Base-by-base conservation (phyloP, 257 asterid genomes). In the Forsythia suspensa region DNA sequence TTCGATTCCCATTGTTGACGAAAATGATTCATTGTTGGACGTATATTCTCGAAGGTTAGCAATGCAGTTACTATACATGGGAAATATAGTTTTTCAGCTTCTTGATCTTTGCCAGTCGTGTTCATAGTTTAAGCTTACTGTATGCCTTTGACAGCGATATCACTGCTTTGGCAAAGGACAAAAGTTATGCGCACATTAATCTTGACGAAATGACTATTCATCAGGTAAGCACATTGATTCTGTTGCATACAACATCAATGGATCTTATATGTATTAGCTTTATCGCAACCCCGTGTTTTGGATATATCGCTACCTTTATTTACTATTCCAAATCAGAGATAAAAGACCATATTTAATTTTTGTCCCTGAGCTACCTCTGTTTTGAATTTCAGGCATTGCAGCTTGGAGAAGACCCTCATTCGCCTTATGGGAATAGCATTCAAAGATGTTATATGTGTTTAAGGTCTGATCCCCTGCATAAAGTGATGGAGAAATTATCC, bases 141-240 rank as follows among this genome's bases (percentile, higher is more conserved):
- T 74, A 38, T 77, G 81, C 81, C 75, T 75, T 75, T 80, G 80
- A 65, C 98, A 95, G 99, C 80, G 99, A 95, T 81, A 95, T 93
- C 81, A 93, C 97, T 78, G 84, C 92, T 82, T 83, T 93, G 95
- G 99, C 98, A 4, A 93, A 93, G 87, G 99, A 95, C 89, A 91
- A 84, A 79, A 80, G 89, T 63, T 95, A 90, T 79, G 81, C 95
- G 0, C 95, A 88, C 85, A 88, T 95, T 72, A 90, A 91, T 85
- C 96, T 95, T 15, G 99, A 95, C 44, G 97, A 91, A 80, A 91
- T 85, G 81, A 90, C 93, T 71, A 86, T 95, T 76, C 97, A 90
- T 76, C 94, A 90, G 94, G 99, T 91, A 77, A 57, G 82, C 59
- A 9, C 48, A 76, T 55, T 71, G 75, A 57, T 52, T 76, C 8